Percentiles rank a stretch among this genome's conserved stretches.
phyloP scores from a whole-genome alignment of 768 basidiomycete species.

The Paxillus involutus region DNA sequence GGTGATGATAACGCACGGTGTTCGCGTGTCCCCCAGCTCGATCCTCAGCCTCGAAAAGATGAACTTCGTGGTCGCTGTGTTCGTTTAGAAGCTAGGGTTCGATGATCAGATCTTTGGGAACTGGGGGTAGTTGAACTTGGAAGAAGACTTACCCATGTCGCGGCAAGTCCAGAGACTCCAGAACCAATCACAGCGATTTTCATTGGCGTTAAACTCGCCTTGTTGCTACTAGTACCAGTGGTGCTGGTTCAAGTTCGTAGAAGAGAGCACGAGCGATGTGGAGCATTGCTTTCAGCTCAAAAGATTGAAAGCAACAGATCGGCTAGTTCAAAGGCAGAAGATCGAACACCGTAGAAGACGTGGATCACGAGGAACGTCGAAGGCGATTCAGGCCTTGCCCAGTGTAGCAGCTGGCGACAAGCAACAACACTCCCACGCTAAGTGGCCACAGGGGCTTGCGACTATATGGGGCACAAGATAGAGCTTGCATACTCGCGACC shows the following conservation, averaged over 20 bases:
- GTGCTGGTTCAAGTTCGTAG: too few relatives aligned
- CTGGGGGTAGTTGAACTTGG: background rate
- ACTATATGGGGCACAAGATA: too few relatives aligned
- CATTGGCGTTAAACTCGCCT: constrained; percentile 35
- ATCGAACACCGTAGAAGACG: background rate
- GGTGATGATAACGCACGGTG: constrained; percentile 55
- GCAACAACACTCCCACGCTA: background rate
- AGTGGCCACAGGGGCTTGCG: too few relatives aligned
- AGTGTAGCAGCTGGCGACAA: too few relatives aligned
- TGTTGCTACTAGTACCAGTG: background rate
- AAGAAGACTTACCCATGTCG: constrained; percentile 60
- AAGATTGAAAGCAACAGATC: background rate
- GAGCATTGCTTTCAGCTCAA: background rate
- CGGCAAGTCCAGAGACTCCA: constrained; percentile 76
- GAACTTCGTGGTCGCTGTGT: constrained; percentile 70
- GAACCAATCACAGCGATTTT: constrained; percentile 75
- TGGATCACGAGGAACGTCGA: background rate
- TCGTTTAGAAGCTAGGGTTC: constrained; percentile 62
- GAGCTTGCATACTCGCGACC: too few relatives aligned
- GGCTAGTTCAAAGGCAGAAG: background rate
- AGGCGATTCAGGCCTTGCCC: background rate
- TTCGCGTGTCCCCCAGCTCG: constrained; percentile 78
- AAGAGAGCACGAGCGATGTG: background rate
- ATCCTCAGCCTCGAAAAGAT: constrained; percentile 67
- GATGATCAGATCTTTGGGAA: background rate